Evolutionary conservation across 805 yeast genomes (phyloP), one percentile per base, ranked within the genome.

Genomic region (Ogataea parapolymorpha): DNA sequence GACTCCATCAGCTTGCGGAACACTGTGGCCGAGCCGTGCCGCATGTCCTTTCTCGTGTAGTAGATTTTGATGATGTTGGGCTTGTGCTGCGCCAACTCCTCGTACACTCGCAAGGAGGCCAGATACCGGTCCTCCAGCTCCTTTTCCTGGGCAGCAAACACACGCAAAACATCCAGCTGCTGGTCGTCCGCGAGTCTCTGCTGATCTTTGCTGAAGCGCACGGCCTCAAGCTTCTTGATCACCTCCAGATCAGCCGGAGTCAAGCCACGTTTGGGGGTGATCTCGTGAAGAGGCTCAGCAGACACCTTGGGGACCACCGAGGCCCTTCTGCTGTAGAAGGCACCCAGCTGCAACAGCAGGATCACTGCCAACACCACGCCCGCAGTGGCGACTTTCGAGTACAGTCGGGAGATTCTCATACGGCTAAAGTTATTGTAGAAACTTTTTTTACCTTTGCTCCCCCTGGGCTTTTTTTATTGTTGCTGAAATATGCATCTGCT

Each of bases 101-200:
- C 39, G 41, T 40, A 40, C 13, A 29, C 32, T 14, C 23, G n/a
- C 5, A 23, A 14, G 10, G 42, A 33, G 3, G 28, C 41, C 18
- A 28, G 30, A 16, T 24, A 37, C n/a, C 22, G 23, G 31, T 30
- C 32, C 17, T 37, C 35, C 9, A 23, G 29, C 14, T 24, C 28
- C 26, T 30, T 29, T 13, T 25, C 30, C n/a, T 22, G 22, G 13
- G 22, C 26, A 13, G 17, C 20, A 17, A 14, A 14, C 18, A 28
- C n/a, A 8, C 28, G 34, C 17, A 42, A 20, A 10, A 16, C 13
- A 13, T 39, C 38, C 26, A 42, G 17, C 28, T 42, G 44, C 39
- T 36, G 17, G 33, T 41, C 40, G 39, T 44, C 48, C 12, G 27
- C 31, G 13, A 34, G 15, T 25, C 43, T 35, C 32, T 44, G 48